Conservation (phyloP, 2,329 filamentous ascomycete species). For the Talaromyces rugulosus region DNA sequence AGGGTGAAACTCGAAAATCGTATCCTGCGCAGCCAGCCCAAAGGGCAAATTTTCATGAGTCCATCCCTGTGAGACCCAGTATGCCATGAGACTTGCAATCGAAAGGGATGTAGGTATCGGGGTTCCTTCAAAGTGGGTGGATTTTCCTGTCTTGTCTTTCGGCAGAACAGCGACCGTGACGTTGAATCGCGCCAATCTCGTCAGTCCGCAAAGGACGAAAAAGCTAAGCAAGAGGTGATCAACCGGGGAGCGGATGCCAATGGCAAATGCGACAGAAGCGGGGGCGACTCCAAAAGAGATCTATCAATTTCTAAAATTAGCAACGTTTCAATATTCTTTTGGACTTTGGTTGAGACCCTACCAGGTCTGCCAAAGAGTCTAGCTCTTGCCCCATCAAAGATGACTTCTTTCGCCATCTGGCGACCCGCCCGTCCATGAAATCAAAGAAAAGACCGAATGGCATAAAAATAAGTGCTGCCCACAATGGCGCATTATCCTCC, state of each 20-base stretch:
- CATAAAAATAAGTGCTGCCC: constrained; percentile 78
- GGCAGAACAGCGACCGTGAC: constrained; percentile 86
- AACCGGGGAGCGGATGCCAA: constrained; percentile 77
- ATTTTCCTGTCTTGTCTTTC: constrained; percentile 88
- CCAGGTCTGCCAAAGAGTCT: constrained; percentile 90
- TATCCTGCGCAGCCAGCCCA: constrained; percentile 64
- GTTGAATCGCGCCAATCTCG: constrained; percentile 93
- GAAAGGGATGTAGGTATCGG: constrained; percentile 87
- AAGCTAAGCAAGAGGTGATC: constrained; percentile 78
- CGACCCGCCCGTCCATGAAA: constrained; percentile 95
- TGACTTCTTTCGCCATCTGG: constrained; percentile 93
- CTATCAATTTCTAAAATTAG: constrained; percentile 42
- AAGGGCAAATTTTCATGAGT: constrained; percentile 73
- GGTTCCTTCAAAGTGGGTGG: constrained; percentile 92
- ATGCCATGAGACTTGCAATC: constrained; percentile 80
- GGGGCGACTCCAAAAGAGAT: constrained; percentile 94
- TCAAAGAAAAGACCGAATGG: constrained; percentile 96
- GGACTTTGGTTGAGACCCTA: constrained; percentile 42
- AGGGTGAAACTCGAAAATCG: constrained; percentile 77
- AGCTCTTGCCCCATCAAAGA: constrained; percentile 97
- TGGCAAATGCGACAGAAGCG: constrained; percentile 78
- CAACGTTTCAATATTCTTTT: neutral
- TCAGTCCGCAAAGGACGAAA: constrained; percentile 93
- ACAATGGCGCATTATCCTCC: constrained; percentile 64
- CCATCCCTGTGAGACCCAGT: constrained; percentile 80